phyloP scores from a whole-genome alignment of 805 yeast species.

The Zygotorulaspora sp. region DNA sequence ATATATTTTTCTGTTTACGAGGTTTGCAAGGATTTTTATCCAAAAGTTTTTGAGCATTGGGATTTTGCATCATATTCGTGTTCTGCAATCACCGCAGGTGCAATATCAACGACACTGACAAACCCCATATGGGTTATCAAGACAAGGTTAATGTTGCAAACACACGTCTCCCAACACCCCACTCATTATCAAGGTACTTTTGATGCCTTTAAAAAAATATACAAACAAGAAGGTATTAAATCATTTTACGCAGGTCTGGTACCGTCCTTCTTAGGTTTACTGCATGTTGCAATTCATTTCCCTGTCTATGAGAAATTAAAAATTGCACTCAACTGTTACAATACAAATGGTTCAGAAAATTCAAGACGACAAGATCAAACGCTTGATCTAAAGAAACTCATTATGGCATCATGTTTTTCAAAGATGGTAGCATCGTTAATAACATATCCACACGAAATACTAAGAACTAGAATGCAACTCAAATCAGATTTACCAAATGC shows the following conservation, averaged over 20 bases:
- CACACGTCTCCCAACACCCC: conserved; percentile 31
- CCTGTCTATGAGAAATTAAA: conserved; percentile 87
- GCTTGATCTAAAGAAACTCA: conserved; percentile 40
- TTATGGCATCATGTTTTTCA: conserved; percentile 69
- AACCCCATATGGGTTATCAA: conserved; percentile 98
- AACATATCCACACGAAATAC: conserved; percentile 93
- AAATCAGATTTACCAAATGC: conserved; percentile 36
- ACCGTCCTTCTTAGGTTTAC: conserved; percentile 84
- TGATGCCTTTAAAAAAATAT: conserved; percentile 81
- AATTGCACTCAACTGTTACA: conserved; percentile 39
- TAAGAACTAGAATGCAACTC: conserved; percentile 83
- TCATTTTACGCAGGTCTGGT: conserved; percentile 86
- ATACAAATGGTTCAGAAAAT: conserved; percentile 6
- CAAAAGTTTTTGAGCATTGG: conserved; percentile 36
- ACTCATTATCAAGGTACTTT: conserved; percentile 59
- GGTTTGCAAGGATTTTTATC: conserved; percentile 56
- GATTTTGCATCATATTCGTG: conserved; percentile 40
- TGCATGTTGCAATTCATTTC: conserved; percentile 94
- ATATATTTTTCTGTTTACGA: conserved; percentile 91
- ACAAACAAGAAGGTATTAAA: conserved; percentile 66
- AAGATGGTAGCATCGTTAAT: conserved; percentile 84
- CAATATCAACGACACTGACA: conserved; percentile 74
- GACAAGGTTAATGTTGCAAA: conserved; percentile 88
- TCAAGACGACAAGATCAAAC: conserved; percentile 21
- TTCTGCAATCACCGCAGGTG: conserved; percentile 84